These are phyloP conservation scores for Sechiopsis laciniata DNA, from an alignment of 306 rosid species.

Conservation along the genomic window DNA sequence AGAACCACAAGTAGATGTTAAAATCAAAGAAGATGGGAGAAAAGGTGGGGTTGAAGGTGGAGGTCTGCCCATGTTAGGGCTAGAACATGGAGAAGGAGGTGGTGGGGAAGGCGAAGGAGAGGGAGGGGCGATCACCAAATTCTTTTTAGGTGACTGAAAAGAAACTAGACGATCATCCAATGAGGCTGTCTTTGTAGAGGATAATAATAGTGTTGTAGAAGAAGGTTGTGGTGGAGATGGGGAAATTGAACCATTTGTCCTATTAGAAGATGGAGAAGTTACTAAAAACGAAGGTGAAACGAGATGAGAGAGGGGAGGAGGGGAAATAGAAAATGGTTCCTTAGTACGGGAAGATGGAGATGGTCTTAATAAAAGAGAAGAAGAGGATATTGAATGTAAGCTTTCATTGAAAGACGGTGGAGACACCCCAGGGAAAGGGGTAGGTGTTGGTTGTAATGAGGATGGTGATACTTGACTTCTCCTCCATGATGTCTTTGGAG, in stretches of 20 bases:
- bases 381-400: constrained; percentile 23
- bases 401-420: constrained; percentile 16
- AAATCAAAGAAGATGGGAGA: constrained; percentile 14
- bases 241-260: constrained; percentile 30
- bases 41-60: constrained; percentile 38
- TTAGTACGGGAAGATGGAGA: constrained; percentile 28
- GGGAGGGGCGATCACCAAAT: constrained; percentile 13
- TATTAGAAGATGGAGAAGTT: constrained; percentile 22
- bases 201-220: constrained; percentile 16
- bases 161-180: constrained; percentile 17
- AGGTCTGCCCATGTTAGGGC: constrained; percentile 36
- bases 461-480: constrained; percentile 28
- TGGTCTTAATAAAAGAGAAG: constrained; percentile 25
- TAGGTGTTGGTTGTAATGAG: constrained; percentile 25
- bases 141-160: constrained; percentile 20
- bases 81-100: constrained; percentile 31
- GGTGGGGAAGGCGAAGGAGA: constrained; percentile 52
- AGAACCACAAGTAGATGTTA: constrained; percentile 16
- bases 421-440: constrained; percentile 8
- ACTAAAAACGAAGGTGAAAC: constrained; percentile 25
- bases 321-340: constrained; percentile 26
- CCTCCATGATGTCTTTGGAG: constrained; percentile 28
- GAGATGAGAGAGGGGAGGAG: constrained; percentile 18
- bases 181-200: constrained; percentile 22
- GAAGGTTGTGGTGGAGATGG: constrained; percentile 36